Conservation (phyloP, 1,284 basidiomycete genomes). For the Cryptococcus sp. region DNA sequence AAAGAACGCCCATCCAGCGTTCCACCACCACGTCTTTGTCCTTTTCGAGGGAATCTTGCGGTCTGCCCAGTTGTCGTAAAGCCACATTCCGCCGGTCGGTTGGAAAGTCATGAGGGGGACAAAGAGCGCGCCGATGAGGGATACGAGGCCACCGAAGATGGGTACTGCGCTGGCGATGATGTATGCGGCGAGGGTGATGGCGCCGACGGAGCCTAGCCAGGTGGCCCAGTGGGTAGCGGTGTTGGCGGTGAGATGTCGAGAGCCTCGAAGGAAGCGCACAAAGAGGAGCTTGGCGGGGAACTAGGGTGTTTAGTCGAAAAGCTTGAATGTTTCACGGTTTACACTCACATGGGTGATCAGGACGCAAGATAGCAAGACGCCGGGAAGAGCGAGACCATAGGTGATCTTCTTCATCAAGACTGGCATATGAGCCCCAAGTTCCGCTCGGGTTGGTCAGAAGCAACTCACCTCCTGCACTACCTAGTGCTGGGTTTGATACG, state of each 20-base stretch:
- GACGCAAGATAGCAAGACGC: slow-evolving; percentile 28
- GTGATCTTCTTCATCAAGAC: slow-evolving; percentile 10
- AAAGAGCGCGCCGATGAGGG: slow-evolving; percentile 24
- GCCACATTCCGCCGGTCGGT: slow-evolving; percentile 4
- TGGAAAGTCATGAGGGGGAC: slow-evolving; percentile 8
- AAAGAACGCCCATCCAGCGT: neutral
- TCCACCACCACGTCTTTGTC: neutral
- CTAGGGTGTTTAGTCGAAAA: neutral
- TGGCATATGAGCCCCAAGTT: too few relatives aligned
- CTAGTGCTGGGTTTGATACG: slow-evolving; percentile 33
- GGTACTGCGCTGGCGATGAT: slow-evolving; percentile 20
- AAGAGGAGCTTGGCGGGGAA: slow-evolving; percentile 46
- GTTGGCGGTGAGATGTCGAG: slow-evolving; percentile 56
- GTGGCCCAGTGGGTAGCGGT: slow-evolving; percentile 56
- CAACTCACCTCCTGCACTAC: slow-evolving; percentile 29
- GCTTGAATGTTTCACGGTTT: neutral
- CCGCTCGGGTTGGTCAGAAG: too few relatives aligned
- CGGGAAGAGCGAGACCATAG: slow-evolving; percentile 41
- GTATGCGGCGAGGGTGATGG: slow-evolving; percentile 10
- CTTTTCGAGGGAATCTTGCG: neutral
- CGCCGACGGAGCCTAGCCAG: slow-evolving; percentile 46
- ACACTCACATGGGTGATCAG: slow-evolving; percentile 31
- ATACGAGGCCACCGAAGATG: slow-evolving; percentile 21
- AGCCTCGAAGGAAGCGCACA: slow-evolving; percentile 57
- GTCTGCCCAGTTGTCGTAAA: neutral